Percentiles rank a stretch among this genome's conserved stretches.
phyloP scores from a whole-genome alignment of 108 stramenopile genomes.

The Hondaea fermentalgiana region DNA sequence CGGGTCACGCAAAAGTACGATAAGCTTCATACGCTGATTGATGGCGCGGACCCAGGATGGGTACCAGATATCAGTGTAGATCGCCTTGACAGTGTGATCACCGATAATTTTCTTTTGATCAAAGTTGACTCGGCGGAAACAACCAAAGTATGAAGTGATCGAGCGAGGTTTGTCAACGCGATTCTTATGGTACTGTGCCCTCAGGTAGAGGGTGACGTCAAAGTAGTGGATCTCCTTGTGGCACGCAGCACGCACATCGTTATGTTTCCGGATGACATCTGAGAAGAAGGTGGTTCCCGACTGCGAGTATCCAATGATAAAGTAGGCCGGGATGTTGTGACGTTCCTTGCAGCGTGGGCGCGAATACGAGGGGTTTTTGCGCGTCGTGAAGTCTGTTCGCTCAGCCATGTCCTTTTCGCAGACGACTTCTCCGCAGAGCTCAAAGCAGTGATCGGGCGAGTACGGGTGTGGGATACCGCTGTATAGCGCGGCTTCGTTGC shows the following conservation, averaged over 20 bases:
- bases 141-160: neutral
- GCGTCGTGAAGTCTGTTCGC: neutral
- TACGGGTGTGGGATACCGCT: neutral
- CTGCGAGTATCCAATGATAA: neutral
- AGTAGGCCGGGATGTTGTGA: neutral
- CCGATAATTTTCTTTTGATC: neutral
- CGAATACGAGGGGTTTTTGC: neutral
- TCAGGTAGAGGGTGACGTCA: neutral
- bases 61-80: neutral
- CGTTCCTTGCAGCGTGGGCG: neutral
- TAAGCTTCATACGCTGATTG: neutral
- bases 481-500: neutral
- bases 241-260: neutral
- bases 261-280: neutral
- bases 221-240: neutral
- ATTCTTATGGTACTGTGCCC: neutral
- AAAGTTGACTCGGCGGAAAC: neutral
- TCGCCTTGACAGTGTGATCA: neutral
- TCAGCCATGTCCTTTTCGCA: neutral
- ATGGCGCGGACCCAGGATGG: constrained; percentile 4
- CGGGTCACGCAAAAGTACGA: neutral
- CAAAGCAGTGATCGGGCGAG: neutral
- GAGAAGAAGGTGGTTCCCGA: neutral
- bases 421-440: neutral
- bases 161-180: neutral